Evolutionary conservation across 2,329 filamentous ascomycete genomes (phyloP).

Genomic region (Fusarium udum): DNA sequence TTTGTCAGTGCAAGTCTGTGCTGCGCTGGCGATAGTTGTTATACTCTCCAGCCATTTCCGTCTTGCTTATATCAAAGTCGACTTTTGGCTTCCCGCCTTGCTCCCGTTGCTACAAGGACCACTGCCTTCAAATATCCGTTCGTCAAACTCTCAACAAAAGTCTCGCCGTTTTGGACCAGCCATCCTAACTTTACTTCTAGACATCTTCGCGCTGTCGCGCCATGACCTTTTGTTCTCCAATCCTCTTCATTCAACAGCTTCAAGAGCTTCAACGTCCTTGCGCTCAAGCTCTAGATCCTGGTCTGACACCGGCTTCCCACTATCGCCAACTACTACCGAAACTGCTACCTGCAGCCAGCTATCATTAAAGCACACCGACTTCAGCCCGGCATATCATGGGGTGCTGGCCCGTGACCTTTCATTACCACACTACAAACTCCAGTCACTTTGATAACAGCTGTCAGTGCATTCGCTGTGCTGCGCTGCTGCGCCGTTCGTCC

Average conservation of each 20-base stretch:
- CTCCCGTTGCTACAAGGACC: slow-evolving; percentile 29
- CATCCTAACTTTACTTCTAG: slow-evolving; percentile 30
- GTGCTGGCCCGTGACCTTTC: slow-evolving; percentile 37
- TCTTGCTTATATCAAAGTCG: slow-evolving; percentile 6
- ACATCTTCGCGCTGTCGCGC: slow-evolving; percentile 14
- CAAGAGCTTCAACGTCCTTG: slow-evolving; percentile 6
- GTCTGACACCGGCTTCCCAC: slow-evolving; percentile 33
- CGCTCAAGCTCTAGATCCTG: slow-evolving; percentile 30
- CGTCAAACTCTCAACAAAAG: slow-evolving; percentile 15
- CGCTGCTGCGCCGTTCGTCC: not conserved
- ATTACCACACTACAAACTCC: slow-evolving; percentile 27
- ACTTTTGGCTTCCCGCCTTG: slow-evolving; percentile 28
- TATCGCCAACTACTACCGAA: slow-evolving; percentile 40
- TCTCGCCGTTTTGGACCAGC: slow-evolving; percentile 3
- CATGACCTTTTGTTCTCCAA: slow-evolving; percentile 2
- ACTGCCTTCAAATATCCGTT: slow-evolving; percentile 18
- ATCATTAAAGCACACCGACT: slow-evolving; percentile 38
- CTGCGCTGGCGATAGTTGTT: slow-evolving; percentile 18
- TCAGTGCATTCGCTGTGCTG: slow-evolving; percentile 8
- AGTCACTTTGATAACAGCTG: slow-evolving; percentile 24
- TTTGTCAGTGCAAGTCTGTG: slow-evolving; percentile 39
- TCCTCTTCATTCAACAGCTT: slow-evolving; percentile 3
- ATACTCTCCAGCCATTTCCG: slow-evolving; percentile 16
- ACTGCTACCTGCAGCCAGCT: slow-evolving; percentile 34
- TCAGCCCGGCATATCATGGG: slow-evolving; percentile 39